Evolutionary conservation across 805 yeast species (phyloP), one percentile per base, ranked within the genome.

Genomic region (Limtongia smithiae): DNA sequence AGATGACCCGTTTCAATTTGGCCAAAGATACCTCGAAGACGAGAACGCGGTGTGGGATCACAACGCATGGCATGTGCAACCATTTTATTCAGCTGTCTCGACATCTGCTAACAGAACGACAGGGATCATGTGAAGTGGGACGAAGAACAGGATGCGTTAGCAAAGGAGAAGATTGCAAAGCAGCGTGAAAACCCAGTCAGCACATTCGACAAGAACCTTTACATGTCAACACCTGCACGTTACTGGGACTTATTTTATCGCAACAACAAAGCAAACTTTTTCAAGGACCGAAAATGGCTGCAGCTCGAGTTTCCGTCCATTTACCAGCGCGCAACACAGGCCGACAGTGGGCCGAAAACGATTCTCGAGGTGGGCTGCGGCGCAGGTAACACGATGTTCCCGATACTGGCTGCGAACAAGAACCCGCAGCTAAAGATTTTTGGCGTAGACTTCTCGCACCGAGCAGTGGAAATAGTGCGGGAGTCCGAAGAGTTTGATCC

Each of bases 61-160:
- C 64, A 93, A 93, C 65, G 98, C 98, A 0, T 84, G 93, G 87
- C 61, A 51, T 18, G 5, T 35, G 21, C 14, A 21, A 11, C 20
- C 4, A n/a, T 27, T 11, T 14, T 14, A 27, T 20, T 11, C 20
- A 25, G 21, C 20, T 37, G 9, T 20, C 15, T 24, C 11, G 35
- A 37, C 15, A 36, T 18, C 17, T 39, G 18, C 32, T 18, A 37
- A 74, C 28, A n/a, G 8, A 3, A 21, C 31, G 2, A 22, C 14
- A 56, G 80, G 85, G 98, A 93, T 66, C 95, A 93, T 65, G 97
- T 89, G 30, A 96, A 88, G 63, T 90, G 96, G 96, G 97, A 95
- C 42, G 89, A 85, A 44, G 95, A 88, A 60, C 97, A 93, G 65
- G 66, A 82, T 12, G 63, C 71, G 18, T 81, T 83, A 55, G 96